Conservation (phyloP, 345 rosid genomes). For the Lepidium aucheri region DNA sequence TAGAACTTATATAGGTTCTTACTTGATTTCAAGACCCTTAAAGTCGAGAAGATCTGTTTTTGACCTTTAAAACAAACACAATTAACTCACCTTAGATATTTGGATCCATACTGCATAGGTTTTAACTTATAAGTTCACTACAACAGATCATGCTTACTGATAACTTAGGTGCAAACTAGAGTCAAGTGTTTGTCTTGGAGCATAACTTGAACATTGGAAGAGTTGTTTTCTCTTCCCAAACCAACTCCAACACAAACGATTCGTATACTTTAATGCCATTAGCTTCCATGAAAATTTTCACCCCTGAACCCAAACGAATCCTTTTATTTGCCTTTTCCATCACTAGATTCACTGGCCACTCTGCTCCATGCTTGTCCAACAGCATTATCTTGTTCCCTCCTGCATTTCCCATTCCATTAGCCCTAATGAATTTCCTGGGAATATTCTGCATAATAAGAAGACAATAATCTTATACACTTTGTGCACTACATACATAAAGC, state of each 20-base stretch:
- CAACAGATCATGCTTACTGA: neutral
- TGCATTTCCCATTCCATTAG: neutral
- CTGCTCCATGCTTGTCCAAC: conserved; percentile 2
- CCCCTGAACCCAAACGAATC: neutral
- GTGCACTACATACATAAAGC: neutral
- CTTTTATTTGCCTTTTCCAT: neutral
- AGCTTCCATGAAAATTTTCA: neutral
- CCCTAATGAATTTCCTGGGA: neutral
- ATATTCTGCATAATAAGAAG: neutral
- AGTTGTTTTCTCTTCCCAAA: neutral
- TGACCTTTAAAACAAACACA: neutral
- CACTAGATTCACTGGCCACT: neutral
- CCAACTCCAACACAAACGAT: conserved; percentile 5
- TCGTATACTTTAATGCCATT: neutral
- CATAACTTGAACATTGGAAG: neutral
- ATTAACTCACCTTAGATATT: neutral
- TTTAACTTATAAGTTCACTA: neutral
- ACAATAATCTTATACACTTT: neutral
- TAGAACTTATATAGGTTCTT: neutral
- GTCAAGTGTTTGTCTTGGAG: neutral
- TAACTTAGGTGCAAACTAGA: neutral
- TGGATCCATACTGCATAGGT: neutral
- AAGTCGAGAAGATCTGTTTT: neutral
- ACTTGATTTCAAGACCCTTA: neutral
- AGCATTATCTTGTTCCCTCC: neutral